These are phyloP conservation scores for Gastrolobium villosum DNA, from an alignment of 306 rosid genomes.

Conservation along the genomic window DNA sequence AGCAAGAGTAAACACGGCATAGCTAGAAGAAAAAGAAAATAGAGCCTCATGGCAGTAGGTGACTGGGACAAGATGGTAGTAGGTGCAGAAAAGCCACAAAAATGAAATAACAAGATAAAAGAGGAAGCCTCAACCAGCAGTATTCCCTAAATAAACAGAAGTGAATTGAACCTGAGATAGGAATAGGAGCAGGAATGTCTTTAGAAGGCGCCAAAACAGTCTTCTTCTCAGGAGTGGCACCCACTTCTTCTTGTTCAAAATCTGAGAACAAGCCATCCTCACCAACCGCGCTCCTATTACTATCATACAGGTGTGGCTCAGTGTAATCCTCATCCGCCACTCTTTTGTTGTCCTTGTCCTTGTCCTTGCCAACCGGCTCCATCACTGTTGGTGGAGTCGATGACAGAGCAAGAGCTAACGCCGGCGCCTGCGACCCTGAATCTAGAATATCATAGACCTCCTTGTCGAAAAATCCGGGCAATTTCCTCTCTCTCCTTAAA, in stretches of 20 bases:
- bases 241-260: conserved; percentile 73
- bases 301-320: conserved; percentile 57
- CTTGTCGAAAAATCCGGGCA: conserved; percentile 84
- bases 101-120: not conserved
- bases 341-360: conserved; percentile 11
- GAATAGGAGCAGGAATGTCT: conserved; percentile 60
- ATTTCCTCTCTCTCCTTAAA: conserved; percentile 76
- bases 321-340: conserved; percentile 45
- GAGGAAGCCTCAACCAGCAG: not conserved
- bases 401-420: conserved; percentile 41
- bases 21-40: no score
- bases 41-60: not conserved
- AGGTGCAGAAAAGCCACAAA: not conserved
- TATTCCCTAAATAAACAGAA: not conserved
- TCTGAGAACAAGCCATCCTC: conserved; percentile 83
- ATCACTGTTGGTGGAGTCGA: not conserved
- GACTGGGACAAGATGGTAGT: not conserved
- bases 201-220: conserved; percentile 42
- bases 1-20: no score
- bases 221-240: conserved; percentile 60
- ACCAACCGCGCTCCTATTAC: conserved; percentile 57
- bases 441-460: conserved; percentile 85
- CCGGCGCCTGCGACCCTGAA: conserved; percentile 59
- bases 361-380: not conserved
- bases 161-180: conserved; percentile 62